These are phyloP conservation scores for Orbilia oligospora DNA, from an alignment of 2,329 filamentous ascomycete species.

Conservation along the genomic window DNA sequence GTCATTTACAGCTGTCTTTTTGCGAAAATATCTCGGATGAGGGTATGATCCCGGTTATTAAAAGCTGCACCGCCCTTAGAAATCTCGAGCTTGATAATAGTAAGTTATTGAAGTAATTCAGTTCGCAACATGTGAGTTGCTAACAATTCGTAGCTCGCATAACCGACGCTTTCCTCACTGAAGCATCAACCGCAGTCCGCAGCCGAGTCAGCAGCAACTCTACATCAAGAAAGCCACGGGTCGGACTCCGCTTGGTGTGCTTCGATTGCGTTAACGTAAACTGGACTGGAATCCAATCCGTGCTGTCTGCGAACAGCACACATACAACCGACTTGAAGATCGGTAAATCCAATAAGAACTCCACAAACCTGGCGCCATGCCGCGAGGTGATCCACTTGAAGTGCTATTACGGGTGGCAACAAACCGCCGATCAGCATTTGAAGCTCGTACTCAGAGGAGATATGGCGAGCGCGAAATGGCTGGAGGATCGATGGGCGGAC, in stretches of 20 bases:
- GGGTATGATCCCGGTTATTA: conserved; percentile 86
- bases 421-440: conserved; percentile 92
- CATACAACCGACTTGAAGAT: conserved; percentile 70
- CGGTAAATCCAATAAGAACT: conserved; percentile 64
- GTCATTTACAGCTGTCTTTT: conserved; percentile 89
- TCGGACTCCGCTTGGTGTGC: conserved; percentile 82
- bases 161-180: conserved; percentile 85
- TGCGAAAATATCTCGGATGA: conserved; percentile 87
- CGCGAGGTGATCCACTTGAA: conserved; percentile 89
- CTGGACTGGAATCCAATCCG: conserved; percentile 90
- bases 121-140: background rate
- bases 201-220: conserved; percentile 67
- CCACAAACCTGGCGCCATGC: conserved; percentile 70
- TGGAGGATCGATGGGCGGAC: conserved; percentile 92
- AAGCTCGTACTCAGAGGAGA: conserved; percentile 86
- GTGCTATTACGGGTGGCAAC: conserved; percentile 95
- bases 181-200: conserved; percentile 85
- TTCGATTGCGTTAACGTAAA: conserved; percentile 95
- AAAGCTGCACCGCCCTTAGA: conserved; percentile 78
- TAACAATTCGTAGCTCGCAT: conserved; percentile 72
- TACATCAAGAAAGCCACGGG: conserved; percentile 65
- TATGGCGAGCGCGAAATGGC: conserved; percentile 73
- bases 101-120: conserved; percentile 23
- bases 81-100: conserved; percentile 91
- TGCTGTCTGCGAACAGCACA: conserved; percentile 87